phyloP scores from a whole-genome alignment of 306 rosid genomes.

The Canavalia ensiformis region DNA sequence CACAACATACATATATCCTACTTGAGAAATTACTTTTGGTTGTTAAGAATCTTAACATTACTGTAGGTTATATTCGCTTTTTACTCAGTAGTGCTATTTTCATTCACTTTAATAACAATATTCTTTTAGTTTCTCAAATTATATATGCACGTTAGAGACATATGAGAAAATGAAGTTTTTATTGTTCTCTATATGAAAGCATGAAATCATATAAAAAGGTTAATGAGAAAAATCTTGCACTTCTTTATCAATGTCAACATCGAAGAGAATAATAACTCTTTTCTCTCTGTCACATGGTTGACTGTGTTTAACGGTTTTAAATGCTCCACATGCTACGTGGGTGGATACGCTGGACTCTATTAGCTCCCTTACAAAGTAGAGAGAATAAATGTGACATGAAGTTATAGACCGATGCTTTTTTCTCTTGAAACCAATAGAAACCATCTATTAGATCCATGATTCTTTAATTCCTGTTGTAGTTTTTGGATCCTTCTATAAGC shows the following conservation, averaged over 20 bases:
- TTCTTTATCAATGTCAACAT: slow-evolving; percentile 36
- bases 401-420: background rate
- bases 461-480: background rate
- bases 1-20: background rate
- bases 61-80: background rate
- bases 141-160: background rate
- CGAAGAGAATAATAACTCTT: slow-evolving; percentile 38
- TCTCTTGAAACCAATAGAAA: background rate
- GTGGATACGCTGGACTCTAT: background rate
- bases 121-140: slow-evolving; percentile 3
- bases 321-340: slow-evolving; percentile 21
- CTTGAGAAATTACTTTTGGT: background rate
- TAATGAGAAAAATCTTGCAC: slow-evolving; percentile 19
- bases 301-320: slow-evolving; percentile 25
- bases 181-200: background rate
- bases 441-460: background rate
- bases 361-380: background rate
- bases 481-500: background rate
- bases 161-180: slow-evolving; percentile 11
- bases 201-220: slow-evolving; percentile 9
- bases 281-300: slow-evolving; percentile 21
- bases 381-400: slow-evolving; percentile 41
- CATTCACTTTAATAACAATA: slow-evolving; percentile 3
- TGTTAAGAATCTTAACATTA: background rate
- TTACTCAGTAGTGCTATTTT: background rate